Evolutionary conservation across 352 stramenopile genomes (phyloP).

Genomic region (Phytopythium boreale): DNA sequence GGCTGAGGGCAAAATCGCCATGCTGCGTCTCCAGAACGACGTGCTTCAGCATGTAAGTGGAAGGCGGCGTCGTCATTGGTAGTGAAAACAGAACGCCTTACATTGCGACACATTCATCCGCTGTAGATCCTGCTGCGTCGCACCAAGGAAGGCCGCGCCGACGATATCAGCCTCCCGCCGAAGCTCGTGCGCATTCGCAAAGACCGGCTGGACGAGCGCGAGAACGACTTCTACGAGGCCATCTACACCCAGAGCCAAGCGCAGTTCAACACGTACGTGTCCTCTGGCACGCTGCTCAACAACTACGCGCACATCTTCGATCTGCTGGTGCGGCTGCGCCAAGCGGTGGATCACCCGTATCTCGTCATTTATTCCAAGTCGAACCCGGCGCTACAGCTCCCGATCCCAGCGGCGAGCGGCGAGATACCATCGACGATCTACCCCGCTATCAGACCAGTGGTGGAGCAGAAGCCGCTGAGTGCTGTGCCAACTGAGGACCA

Average conservation of each 20-base stretch:
- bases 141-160: conserved; percentile 97
- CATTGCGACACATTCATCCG: conserved; percentile 28
- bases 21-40: conserved; percentile 96
- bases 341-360: conserved; percentile 99
- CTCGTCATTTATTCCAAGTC: conserved; percentile 92
- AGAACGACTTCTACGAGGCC: conserved; percentile 99
- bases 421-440: conserved; percentile 2
- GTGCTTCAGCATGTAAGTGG: conserved; percentile 80
- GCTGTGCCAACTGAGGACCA: conserved; percentile 4
- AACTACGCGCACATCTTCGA: conserved; percentile 99
- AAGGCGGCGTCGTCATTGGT: background rate
- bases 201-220: conserved; percentile 83
- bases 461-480: conserved; percentile 67
- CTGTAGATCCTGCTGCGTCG: conserved; percentile 92
- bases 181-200: conserved; percentile 88
- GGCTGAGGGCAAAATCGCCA: conserved; percentile 91
- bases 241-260: conserved; percentile 97
- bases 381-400: conserved; percentile 74
- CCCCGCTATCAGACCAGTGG: conserved; percentile 30
- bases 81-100: background rate
- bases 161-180: conserved; percentile 90
- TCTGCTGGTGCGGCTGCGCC: conserved; percentile 96
- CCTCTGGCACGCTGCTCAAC: conserved; percentile 97
- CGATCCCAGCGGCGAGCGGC: conserved; percentile 11
- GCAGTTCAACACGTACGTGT: conserved; percentile 98